Evolutionary conservation across 2,329 filamentous ascomycete genomes (phyloP), one percentile per base, ranked within the genome.

Genomic region (Ophiostoma triangulosporum): DNA sequence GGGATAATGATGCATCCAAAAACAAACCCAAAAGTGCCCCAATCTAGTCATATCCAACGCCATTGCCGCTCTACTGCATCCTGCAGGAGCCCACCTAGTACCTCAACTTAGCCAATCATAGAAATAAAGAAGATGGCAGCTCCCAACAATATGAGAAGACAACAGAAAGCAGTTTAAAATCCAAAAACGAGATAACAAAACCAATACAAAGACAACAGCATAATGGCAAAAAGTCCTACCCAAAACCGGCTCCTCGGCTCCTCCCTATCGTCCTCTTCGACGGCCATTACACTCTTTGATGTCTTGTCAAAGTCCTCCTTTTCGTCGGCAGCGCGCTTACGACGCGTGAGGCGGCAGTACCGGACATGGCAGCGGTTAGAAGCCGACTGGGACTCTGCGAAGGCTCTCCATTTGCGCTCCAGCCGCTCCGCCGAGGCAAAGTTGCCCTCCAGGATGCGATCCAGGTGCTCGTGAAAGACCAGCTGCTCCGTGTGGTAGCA

Each of bases 401-500:
- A 95, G 53, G 94, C 86, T 0, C 85, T 84, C 91, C 91, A 97
- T 65, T 91, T 94, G 58, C 83, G 77, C 71, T 95, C 90, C 20
- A 97, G 73, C n/a, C 87, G 74, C 35, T 75, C 76, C 0, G 93
- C 93, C 1, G 86, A 76, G 0, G 75, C 72, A 55, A 88, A 77
- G 57, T 95, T 86, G 6, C 88, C 88, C 4, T 79, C 74, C 51
- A 95, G 67, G 1, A 96, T 87, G 4, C 90, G 80, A 69, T 90
- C 91, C 52, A 83, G 89, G 67, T 97, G 91, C 66, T 96, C 89
- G 60, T 96, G 86, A 4, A 96, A 89, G 0, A 89, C 96, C 70
- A 88, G 87, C 69, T 97, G 91, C 80, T 88, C 96, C 40, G 86
- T 88, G 66, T 95, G 95, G 71, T 91, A 97, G 68, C 89, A 95